Evolutionary conservation across 2,329 filamentous ascomycete genomes (phyloP).

Genomic region (Simplicillium sp.): DNA sequence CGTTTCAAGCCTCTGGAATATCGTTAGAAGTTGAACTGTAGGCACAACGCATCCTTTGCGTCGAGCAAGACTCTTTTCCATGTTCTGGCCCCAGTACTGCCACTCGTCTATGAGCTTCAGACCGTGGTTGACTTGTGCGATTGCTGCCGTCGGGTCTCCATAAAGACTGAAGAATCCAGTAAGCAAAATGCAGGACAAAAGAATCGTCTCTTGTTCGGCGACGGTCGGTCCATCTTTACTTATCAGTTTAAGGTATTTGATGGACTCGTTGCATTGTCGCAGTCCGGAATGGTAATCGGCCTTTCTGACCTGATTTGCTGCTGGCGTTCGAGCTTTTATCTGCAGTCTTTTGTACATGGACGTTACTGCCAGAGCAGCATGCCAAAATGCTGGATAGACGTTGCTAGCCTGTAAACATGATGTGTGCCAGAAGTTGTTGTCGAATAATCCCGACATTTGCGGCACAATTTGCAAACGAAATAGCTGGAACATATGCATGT

Average conservation of each 20-base stretch:
- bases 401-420: neutral
- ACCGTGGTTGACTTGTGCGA: neutral
- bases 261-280: neutral
- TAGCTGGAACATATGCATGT: too few relatives aligned
- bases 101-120: neutral
- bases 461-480: too few relatives aligned
- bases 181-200: neutral
- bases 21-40: too few relatives aligned
- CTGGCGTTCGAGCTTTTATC: neutral
- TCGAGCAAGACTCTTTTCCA: neutral
- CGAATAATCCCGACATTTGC: neutral
- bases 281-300: neutral
- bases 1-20: too few relatives aligned
- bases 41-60: too few relatives aligned
- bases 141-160: neutral
- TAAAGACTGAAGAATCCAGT: neutral
- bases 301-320: neutral
- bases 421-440: neutral
- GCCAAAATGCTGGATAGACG: neutral
- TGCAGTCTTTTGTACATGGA: neutral
- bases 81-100: neutral
- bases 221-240: neutral
- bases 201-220: neutral
- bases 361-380: neutral
- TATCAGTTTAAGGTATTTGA: neutral